Percentiles rank a stretch among this genome's conserved stretches.
Conservation (phyloP, 257 asterid genomes). For the Capsicum baccatum region DNA sequence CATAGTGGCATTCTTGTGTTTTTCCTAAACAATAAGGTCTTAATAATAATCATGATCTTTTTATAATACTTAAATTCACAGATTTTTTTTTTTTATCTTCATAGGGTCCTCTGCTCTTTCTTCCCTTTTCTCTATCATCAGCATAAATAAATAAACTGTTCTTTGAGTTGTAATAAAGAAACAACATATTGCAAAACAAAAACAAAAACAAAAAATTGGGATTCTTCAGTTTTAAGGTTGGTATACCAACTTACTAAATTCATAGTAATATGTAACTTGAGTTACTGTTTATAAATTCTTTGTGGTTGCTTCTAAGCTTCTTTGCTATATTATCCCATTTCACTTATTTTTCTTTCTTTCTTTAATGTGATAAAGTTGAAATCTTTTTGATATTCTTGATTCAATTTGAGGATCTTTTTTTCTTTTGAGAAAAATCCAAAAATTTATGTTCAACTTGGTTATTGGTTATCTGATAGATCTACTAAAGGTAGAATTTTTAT, state of each 20-base stretch:
- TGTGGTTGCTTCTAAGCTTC: neutral
- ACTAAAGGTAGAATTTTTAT: slow-evolving; percentile 31
- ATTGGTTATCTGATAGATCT: slow-evolving; percentile 25
- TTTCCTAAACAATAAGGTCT: slow-evolving; percentile 19
- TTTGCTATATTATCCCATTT: slow-evolving; percentile 33
- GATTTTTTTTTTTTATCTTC: neutral
- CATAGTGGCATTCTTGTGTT: slow-evolving; percentile 40
- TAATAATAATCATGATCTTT: neutral
- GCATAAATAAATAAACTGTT: slow-evolving; percentile 22
- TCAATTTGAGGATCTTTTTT: neutral
- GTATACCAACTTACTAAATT: slow-evolving; percentile 28
- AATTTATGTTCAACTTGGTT: neutral
- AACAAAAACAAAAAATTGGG: slow-evolving; percentile 28
- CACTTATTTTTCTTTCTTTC: neutral
- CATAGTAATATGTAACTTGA: slow-evolving; percentile 8
- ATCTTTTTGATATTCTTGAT: neutral
- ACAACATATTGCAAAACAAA: neutral
- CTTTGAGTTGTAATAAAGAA: slow-evolving; percentile 32
- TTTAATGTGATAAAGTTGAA: neutral
- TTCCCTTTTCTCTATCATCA: slow-evolving; percentile 34
- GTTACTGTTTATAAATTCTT: neutral
- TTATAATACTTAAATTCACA: slow-evolving; percentile 34
- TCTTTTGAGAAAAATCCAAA: neutral
- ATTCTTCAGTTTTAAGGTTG: slow-evolving; percentile 45
- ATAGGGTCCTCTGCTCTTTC: slow-evolving; percentile 34